These are phyloP conservation scores for Boletus pseudo-olivaceus DNA, from an alignment of 768 basidiomycete genomes.

Conservation along the genomic window DNA sequence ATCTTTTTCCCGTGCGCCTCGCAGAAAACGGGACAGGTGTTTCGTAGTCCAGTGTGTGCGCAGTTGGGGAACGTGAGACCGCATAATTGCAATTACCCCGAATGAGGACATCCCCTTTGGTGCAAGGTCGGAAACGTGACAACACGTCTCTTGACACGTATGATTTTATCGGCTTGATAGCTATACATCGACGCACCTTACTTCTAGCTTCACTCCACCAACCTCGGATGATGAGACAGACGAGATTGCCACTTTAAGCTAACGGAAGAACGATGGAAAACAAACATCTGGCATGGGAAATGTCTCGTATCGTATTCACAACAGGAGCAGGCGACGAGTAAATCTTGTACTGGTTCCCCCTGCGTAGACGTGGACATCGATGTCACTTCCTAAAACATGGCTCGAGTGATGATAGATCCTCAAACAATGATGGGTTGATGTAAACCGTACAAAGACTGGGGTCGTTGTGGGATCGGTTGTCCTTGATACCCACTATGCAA, in stretches of 20 bases:
- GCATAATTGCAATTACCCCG: neutral
- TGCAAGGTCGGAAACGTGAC: neutral
- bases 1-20: neutral
- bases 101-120: neutral
- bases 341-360: neutral
- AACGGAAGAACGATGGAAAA: neutral
- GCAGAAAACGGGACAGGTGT: constrained; percentile 8
- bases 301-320: neutral
- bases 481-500: constrained; percentile 10
- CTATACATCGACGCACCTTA: neutral
- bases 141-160: neutral
- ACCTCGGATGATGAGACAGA: neutral
- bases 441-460: neutral
- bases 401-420: neutral
- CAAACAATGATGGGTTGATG: neutral
- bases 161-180: neutral
- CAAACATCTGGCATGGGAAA: neutral
- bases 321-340: neutral
- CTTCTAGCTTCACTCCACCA: neutral
- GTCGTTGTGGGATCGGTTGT: neutral
- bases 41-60: neutral
- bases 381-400: neutral
- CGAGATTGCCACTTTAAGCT: neutral
- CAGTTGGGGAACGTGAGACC: constrained; percentile 1
- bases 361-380: neutral